phyloP scores from a whole-genome alignment of 2,329 filamentous ascomycete species.

The Hypoxylon sp. region DNA sequence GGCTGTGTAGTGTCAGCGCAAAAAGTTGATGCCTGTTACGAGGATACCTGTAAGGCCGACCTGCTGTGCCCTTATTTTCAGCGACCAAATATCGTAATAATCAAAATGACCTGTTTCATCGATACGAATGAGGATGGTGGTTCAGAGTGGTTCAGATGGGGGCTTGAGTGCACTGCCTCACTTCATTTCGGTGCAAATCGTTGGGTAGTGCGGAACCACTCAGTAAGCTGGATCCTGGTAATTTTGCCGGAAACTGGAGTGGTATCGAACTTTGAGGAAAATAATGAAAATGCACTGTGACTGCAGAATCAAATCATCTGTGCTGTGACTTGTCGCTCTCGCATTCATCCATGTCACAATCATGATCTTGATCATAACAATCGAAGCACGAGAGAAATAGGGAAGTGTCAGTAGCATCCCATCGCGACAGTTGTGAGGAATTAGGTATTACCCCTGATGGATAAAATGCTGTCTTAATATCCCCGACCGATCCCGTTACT shows the following conservation, averaged over 20 bases:
- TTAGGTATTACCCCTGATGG: slow-evolving; percentile 6
- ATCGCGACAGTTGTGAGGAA: not conserved
- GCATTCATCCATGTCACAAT: not conserved
- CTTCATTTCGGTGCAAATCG: slow-evolving; percentile 27
- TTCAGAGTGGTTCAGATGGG: slow-evolving; percentile 10
- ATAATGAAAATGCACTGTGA: slow-evolving; percentile 6
- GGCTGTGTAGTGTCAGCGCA: slow-evolving; percentile 32
- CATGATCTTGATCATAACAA: not conserved
- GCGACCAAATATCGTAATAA: slow-evolving; percentile 6
- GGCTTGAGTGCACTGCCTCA: slow-evolving; percentile 30
- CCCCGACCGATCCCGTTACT: slow-evolving; percentile 21
- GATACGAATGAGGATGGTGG: slow-evolving; percentile 23
- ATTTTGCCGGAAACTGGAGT: slow-evolving; percentile 10
- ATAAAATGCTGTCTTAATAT: slow-evolving; percentile 27
- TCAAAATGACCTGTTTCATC: slow-evolving; percentile 32
- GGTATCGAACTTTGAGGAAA: slow-evolving; percentile 15
- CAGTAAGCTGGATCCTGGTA: slow-evolving; percentile 4
- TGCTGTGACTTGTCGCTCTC: slow-evolving; percentile 3
- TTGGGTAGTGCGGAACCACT: slow-evolving; percentile 1
- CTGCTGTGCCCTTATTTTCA: not conserved
- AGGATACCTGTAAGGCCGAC: not conserved
- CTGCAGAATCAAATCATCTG: slow-evolving; percentile 6
- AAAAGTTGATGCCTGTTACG: slow-evolving; percentile 17
- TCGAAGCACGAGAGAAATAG: not conserved
- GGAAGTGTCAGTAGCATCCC: not conserved